Evolutionary conservation across 306 rosid genomes (phyloP).

Genomic region (Fagus sylvatica): DNA sequence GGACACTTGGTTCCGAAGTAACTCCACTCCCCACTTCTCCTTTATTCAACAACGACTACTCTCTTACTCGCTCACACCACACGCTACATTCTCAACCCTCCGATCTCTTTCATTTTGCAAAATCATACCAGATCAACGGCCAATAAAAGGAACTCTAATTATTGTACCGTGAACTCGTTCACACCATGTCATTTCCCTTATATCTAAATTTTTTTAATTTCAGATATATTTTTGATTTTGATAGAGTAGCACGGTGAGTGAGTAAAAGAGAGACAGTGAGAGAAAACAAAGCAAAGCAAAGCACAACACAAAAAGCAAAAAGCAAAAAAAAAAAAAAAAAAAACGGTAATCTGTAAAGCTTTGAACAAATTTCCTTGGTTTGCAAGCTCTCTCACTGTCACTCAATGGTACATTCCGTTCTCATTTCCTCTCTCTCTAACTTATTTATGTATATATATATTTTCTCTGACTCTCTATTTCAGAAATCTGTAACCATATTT

Average conservation of each 20-base stretch:
- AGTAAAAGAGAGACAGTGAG: conserved; percentile 20
- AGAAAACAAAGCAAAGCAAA: conserved; percentile 32
- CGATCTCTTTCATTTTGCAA: neutral
- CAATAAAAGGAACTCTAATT: fast-evolving
- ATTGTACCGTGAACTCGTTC: neutral
- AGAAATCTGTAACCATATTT: neutral
- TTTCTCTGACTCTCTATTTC: conserved; percentile 8
- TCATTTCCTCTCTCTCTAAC: conserved; percentile 5
- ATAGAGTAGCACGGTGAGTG: neutral
- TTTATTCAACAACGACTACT: neutral
- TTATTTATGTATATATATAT: conserved; percentile 1
- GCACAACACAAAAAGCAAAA: neutral
- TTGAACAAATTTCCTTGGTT: conserved; percentile 45
- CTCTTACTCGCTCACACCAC: neutral
- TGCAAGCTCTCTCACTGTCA: conserved; percentile 27
- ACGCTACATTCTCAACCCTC: neutral
- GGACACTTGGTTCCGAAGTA: conserved; percentile 65
- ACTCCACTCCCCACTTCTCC: conserved; percentile 40
- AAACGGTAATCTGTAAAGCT: conserved; percentile 38
- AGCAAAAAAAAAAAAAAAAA: too few species aligned
- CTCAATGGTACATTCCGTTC: conserved; percentile 46
- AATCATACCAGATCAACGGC: too few species aligned
- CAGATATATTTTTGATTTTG: neutral
- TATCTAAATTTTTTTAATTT: neutral
- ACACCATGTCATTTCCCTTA: neutral